A percentile compares a stretch with the other conserved stretches of the same genome.
phyloP scores from a whole-genome alignment of 768 basidiomycete genomes.

The Tulasnella sp. region DNA sequence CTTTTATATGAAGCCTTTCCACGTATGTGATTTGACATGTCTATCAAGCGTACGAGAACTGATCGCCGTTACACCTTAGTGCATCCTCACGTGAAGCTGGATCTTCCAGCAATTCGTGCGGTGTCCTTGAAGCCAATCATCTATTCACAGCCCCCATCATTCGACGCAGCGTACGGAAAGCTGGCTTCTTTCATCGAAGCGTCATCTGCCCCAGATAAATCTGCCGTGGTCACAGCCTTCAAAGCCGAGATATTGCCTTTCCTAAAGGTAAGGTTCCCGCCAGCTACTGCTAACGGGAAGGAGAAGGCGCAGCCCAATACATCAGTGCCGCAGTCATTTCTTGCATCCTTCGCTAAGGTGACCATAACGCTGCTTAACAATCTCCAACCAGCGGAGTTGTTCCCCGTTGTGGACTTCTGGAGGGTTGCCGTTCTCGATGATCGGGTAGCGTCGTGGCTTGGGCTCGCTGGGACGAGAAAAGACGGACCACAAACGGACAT shows the following conservation, averaged over 20 bases:
- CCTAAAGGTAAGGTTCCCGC: conserved; percentile 47
- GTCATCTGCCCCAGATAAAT: conserved; percentile 26
- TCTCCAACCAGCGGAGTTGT: conserved; percentile 48
- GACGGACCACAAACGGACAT: not conserved
- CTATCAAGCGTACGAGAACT: conserved; percentile 1
- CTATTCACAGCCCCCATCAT: conserved; percentile 55
- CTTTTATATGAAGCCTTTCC: conserved; percentile 69
- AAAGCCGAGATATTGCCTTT: conserved; percentile 44
- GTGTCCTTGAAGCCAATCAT: conserved; percentile 65
- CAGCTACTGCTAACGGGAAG: conserved; percentile 11
- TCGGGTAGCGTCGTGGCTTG: conserved; percentile 41
- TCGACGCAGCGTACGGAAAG: conserved; percentile 54
- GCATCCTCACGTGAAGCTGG: conserved; percentile 57
- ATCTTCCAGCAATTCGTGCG: conserved; percentile 48
- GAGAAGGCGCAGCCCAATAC: not conserved
- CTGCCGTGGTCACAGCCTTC: conserved; percentile 35
- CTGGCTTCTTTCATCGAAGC: conserved; percentile 50
- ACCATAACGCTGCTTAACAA: conserved; percentile 34
- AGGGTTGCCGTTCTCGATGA: conserved; percentile 62
- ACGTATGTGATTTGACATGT: too few species aligned
- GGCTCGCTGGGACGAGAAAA: conserved; percentile 17
- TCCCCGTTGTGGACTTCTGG: conserved; percentile 79
- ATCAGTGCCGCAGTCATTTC: conserved; percentile 8
- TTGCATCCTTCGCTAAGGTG: conserved; percentile 34
- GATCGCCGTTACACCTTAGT: conserved; percentile 33